Evolutionary conservation across 176 grass and related monocot genomes (phyloP).

Genomic region (Carex cristatella): DNA sequence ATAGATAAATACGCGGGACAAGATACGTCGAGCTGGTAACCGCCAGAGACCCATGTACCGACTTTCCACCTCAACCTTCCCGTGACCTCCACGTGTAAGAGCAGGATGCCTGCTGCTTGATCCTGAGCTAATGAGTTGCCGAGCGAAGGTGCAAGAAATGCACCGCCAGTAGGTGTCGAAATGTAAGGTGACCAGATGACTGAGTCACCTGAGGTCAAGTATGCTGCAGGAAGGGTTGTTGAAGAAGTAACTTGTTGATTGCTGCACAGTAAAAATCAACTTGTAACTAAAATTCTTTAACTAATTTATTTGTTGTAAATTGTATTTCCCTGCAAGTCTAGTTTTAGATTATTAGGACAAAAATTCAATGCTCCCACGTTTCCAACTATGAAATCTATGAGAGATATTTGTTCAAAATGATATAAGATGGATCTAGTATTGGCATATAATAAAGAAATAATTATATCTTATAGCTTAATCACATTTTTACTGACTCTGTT

Average conservation of each 20-base stretch:
- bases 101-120: slow-evolving; percentile 21
- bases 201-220: slow-evolving; percentile 49
- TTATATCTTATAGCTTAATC: not conserved
- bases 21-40: slow-evolving; percentile 64
- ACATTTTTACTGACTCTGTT: not conserved
- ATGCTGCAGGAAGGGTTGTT: slow-evolving; percentile 37
- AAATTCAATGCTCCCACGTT: not conserved
- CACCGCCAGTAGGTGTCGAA: slow-evolving; percentile 24
- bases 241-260: slow-evolving; percentile 47
- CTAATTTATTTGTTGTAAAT: not conserved
- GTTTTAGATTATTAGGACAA: not conserved
- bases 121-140: slow-evolving; percentile 37
- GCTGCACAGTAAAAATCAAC: slow-evolving; percentile 27
- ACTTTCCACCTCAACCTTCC: slow-evolving; percentile 62
- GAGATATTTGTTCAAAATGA: not conserved
- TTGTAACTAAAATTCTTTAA: not conserved
- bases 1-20: slow-evolving; percentile 52
- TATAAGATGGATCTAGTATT: not conserved
- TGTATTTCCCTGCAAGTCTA: not conserved
- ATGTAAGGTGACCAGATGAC: slow-evolving; percentile 55
- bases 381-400: not conserved
- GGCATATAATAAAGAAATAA: not conserved
- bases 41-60: slow-evolving; percentile 45
- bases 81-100: slow-evolving; percentile 31
- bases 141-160: not conserved